Evolutionary conservation across 345 rosid genomes (phyloP), one percentile per base, ranked within the genome.

Genomic region (Rhodamnia rubescens): DNA sequence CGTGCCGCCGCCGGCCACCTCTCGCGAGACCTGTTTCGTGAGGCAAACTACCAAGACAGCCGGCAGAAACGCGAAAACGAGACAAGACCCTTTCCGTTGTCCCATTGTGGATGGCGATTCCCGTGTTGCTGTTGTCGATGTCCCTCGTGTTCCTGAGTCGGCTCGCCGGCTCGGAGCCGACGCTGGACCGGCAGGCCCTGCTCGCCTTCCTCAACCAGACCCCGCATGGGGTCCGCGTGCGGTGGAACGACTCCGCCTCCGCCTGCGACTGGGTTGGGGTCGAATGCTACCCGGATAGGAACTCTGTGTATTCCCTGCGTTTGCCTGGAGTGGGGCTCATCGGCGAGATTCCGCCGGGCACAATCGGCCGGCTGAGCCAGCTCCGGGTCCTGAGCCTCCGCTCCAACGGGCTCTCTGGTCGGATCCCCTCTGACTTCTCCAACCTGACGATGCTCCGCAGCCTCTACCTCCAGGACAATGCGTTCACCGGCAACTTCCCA

Each of bases 371-470:
- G 49, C 91, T 97, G 53, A 89, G 83, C 83, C 92, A 90, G 81
- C 98, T 96, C 88, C 92, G 99, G 59, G 98, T 97, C 59, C 88
- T 97, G 12, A 95, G 98, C 89, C 98, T 95, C 85, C 98, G 98
- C 24, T 92, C 95, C 1, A 96, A 96, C 75, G 94, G 98, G 52
- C 92, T 97, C 69, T 89, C 91, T 74, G 98, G 97, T 59, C 90
- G 90, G 92, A 88, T 97, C 93, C 99, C 99, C 54, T 82, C 92
- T 40, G 99, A 97, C 87, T 93, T 97, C 91, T 90, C 98, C n/a
- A 94, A 96, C 36, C 88, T 97, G 32, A 94, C 95, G 27, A 86
- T 87, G 24, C 94, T 97, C 84, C 93, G 98, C 29, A 92, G 95
- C 90, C 91, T 97, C 9, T 97, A 94, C 59, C 88, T 97, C n/a